These are phyloP conservation scores for Aspergillus niger DNA, from an alignment of 2,329 filamentous ascomycete species.

Conservation along the genomic window DNA sequence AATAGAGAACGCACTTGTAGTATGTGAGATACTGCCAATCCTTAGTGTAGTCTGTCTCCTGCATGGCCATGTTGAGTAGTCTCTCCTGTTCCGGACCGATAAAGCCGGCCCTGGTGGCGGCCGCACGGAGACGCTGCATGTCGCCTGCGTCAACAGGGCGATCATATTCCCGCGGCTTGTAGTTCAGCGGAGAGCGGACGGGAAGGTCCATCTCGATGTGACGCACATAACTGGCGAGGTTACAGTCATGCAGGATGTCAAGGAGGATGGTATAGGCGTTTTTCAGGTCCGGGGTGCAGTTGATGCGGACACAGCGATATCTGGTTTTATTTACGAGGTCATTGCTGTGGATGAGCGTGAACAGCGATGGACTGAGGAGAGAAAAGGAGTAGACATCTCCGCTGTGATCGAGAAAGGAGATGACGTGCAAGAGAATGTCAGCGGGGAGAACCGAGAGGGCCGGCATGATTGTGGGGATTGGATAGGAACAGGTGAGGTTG, in stretches of 20 bases:
- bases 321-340: background rate
- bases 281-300: background rate
- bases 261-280: background rate
- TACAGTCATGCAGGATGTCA: background rate
- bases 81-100: background rate
- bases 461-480: conserved; percentile 17
- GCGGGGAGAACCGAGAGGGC: background rate
- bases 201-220: background rate
- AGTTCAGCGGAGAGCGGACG: background rate
- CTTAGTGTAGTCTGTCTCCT: background rate
- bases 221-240: background rate
- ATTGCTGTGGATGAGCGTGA: background rate
- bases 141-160: background rate
- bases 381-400: background rate
- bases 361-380: background rate
- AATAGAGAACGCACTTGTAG: background rate
- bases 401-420: background rate
- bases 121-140: background rate
- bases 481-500: background rate
- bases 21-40: background rate
- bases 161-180: background rate
- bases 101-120: background rate
- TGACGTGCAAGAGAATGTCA: background rate
- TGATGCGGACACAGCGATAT: background rate
- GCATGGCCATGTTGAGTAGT: background rate